Conservation (phyloP, 2,329 filamentous ascomycete species). For the Colletotrichum liriopes region DNA sequence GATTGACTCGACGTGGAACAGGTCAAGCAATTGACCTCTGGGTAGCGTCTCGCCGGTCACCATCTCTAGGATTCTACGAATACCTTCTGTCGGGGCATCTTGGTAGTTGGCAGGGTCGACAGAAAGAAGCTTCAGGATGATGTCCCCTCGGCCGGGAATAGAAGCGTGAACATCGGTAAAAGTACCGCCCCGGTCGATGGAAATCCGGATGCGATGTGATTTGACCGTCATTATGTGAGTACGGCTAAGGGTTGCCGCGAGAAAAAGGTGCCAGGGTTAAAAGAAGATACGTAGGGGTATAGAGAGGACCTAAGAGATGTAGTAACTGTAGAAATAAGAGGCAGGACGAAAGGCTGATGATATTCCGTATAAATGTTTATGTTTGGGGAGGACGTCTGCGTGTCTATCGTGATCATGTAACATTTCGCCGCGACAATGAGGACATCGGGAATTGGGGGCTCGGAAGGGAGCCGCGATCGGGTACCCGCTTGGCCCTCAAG, state of each 20-base stretch:
- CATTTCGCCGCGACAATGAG: constrained; percentile 23
- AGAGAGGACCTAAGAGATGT: not conserved
- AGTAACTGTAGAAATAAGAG: not conserved
- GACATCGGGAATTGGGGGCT: constrained; percentile 30
- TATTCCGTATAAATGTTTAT: constrained; percentile 21
- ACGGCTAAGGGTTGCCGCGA: constrained; percentile 18
- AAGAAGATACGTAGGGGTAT: constrained; percentile 22
- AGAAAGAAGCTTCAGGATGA: constrained; percentile 81
- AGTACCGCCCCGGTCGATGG: constrained; percentile 60
- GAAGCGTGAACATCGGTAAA: constrained; percentile 81
- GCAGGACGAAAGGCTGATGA: not conserved
- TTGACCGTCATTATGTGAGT: constrained; percentile 45
- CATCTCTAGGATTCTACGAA: constrained; percentile 64
- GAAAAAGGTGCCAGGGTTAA: not conserved
- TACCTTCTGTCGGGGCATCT: constrained; percentile 82
- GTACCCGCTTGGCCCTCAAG: not conserved
- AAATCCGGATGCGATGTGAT: constrained; percentile 52
- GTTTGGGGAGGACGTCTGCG: not conserved
- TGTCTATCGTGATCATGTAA: constrained; percentile 27
- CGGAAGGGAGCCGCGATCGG: constrained; percentile 28
- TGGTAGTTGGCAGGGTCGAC: constrained; percentile 81
- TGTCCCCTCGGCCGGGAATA: constrained; percentile 75
- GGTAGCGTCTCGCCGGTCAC: constrained; percentile 53
- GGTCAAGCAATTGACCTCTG: constrained; percentile 53
- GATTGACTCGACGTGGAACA: constrained; percentile 71